Evolutionary conservation across 257 asterid species (phyloP), one percentile per base, ranked within the genome.

Genomic region (Sherardia arvensis): DNA sequence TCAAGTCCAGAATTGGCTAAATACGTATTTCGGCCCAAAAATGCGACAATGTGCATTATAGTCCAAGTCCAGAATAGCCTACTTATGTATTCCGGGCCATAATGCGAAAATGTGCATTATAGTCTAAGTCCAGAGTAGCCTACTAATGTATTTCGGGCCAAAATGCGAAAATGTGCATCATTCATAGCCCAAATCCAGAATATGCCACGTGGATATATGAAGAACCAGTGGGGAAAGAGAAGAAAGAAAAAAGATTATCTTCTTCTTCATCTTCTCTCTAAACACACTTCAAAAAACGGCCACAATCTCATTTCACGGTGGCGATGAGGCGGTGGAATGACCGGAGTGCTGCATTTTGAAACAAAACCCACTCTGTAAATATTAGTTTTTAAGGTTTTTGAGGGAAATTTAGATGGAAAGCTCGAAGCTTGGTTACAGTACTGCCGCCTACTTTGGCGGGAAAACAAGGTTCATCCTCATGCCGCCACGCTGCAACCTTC

Each of bases 401-500:
- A 6, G 62, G 62, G 43, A 18, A 29, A 29, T 18, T 12, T 8
- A 58, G 12, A 58, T 58, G 62, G 43, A 34, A 58, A 58, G 43
- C 43, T 18, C 18, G 62, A 28, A 54, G 59, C 30, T 23, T 12
- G 32, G 32, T n/a, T 54, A 54, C 59, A 53, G 58, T 53, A 22
- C 28, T 56, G 18, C 12, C 21, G 29, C 43, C 62, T 58, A 43
- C 25, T 58, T 29, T 30, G 62, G 62, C 32, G 62, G 62, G 62
- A 58, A 58, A 27, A 27, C 6, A 15, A 57, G 40, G 62, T 5
- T 57, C 62, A 57, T 29, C 40, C 40, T 30, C 25, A 20, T 58
- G 25, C 43, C 14, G 62, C 45, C 36, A 21, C 61, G 21, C 28
- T 27, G 61, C 61, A 55, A 23, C 26, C 32, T 54, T 54, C 59